phyloP scores from a whole-genome alignment of 345 rosid species.

The Toxicodendron radicans region DNA sequence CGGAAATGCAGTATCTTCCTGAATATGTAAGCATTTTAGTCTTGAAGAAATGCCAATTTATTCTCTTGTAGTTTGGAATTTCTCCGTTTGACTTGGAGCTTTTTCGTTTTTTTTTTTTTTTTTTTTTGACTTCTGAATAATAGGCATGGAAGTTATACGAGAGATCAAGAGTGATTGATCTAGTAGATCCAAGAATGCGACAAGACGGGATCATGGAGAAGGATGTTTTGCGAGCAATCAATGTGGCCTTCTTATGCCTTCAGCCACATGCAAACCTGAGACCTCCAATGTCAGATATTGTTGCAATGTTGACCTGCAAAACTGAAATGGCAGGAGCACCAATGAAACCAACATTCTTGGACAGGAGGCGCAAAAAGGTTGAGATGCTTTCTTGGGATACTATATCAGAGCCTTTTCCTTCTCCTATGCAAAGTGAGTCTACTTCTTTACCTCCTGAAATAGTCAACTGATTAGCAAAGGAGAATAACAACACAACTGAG shows the following conservation, averaged over 20 bases:
- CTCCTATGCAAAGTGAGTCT: conserved; percentile 36
- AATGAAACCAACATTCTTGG: conserved; percentile 38
- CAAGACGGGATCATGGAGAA: conserved; percentile 36
- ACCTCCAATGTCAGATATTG: conserved; percentile 66
- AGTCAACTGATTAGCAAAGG: neutral
- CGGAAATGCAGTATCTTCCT: conserved; percentile 72
- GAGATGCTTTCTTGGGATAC: conserved; percentile 45
- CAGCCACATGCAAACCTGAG: conserved; percentile 50
- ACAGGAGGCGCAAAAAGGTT: conserved; percentile 27
- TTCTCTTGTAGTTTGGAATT: neutral
- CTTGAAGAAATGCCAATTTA: neutral
- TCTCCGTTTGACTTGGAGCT: neutral
- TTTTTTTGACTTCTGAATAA: neutral
- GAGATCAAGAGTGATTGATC: conserved; percentile 33
- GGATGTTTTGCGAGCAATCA: conserved; percentile 43
- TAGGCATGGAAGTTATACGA: conserved; percentile 69
- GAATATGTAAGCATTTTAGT: conserved; percentile 48
- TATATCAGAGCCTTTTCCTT: conserved; percentile 46
- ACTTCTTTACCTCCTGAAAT: conserved; percentile 13
- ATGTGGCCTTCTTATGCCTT: conserved; percentile 57
- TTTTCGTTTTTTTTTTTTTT: neutral
- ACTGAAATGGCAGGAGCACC: conserved; percentile 36
- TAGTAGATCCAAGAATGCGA: conserved; percentile 50
- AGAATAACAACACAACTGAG: no score
- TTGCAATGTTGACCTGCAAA: conserved; percentile 54